These are phyloP conservation scores for Capsicum pubescens DNA, from an alignment of 257 asterid species.

Conservation along the genomic window DNA sequence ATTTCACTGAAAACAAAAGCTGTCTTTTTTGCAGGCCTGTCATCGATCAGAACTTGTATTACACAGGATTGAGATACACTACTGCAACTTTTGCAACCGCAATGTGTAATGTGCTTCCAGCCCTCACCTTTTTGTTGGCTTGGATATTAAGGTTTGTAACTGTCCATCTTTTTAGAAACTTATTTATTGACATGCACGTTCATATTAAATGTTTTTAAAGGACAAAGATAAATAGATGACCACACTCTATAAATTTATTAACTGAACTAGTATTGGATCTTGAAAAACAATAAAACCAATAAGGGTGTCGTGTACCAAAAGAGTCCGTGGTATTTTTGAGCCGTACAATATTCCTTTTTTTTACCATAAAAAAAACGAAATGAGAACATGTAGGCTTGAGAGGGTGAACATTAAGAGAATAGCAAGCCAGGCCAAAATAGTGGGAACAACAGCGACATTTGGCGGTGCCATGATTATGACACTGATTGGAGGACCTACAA, in stretches of 20 bases:
- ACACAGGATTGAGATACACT: conserved; percentile 66
- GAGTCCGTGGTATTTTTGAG: not conserved
- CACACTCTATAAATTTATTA: not conserved
- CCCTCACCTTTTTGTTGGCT: conserved; percentile 72
- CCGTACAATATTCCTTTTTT: not conserved
- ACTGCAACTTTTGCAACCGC: conserved; percentile 71
- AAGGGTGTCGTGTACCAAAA: not conserved
- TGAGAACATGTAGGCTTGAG: conserved; percentile 54
- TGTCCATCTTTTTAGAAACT: not conserved
- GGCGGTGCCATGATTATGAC: conserved; percentile 89
- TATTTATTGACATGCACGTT: not conserved
- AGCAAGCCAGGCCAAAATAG: conserved; percentile 59
- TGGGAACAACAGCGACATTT: conserved; percentile 67
- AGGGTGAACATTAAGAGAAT: conserved; percentile 53
- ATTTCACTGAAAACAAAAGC: conserved; percentile 13
- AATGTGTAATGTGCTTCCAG: conserved; percentile 76
- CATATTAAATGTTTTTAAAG: not conserved
- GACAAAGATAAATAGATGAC: not conserved
- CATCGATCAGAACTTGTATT: conserved; percentile 72
- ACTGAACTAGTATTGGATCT: not conserved
- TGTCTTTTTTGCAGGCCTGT: conserved; percentile 52
- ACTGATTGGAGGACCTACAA: conserved; percentile 48
- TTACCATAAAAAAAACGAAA: not conserved
- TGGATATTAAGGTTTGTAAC: conserved; percentile 65
- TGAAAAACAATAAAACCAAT: not conserved